Evolutionary conservation across 1,284 basidiomycete species (phyloP).

Genomic region (Thecaphora frezii): DNA sequence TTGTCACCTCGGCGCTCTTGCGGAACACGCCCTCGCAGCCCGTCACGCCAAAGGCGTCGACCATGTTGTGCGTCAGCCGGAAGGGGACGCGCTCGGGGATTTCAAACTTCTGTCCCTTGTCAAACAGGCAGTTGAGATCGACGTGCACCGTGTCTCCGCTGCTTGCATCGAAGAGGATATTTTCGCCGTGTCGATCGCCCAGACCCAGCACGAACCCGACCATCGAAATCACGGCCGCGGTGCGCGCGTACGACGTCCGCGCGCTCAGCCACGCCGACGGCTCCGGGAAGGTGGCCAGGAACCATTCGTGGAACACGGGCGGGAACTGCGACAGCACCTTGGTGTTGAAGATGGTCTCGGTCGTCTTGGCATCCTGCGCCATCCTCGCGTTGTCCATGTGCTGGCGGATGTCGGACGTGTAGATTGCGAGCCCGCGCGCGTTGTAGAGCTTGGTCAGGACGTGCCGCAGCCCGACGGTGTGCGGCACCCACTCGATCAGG

Average conservation of each 20-base stretch:
- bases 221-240: slow-evolving; percentile 97
- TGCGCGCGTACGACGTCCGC: slow-evolving; percentile 81
- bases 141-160: slow-evolving; percentile 94
- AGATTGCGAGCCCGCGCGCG: slow-evolving; percentile 40
- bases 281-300: slow-evolving; percentile 93
- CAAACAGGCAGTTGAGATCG: slow-evolving; percentile 97
- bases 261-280: slow-evolving; percentile 91
- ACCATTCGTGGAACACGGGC: slow-evolving; percentile 96
- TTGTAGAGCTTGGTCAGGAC: slow-evolving; percentile 77
- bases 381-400: slow-evolving; percentile 68
- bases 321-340: slow-evolving; percentile 67
- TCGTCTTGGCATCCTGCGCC: slow-evolving; percentile 62
- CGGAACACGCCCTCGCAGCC: slow-evolving; percentile 93
- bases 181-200: slow-evolving; percentile 97
- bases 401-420: slow-evolving; percentile 65
- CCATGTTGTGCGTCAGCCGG: slow-evolving; percentile 88
- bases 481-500: slow-evolving; percentile 96
- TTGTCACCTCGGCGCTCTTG: slow-evolving; percentile 85
- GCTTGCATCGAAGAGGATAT: slow-evolving; percentile 86
- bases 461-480: slow-evolving; percentile 82
- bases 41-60: slow-evolving; percentile 89
- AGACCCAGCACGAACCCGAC: slow-evolving; percentile 94
- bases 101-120: slow-evolving; percentile 84
- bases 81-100: slow-evolving; percentile 93
- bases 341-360: slow-evolving; percentile 66